Conservation (phyloP, 805 yeast species). For the Lipomyces starkeyi region DNA sequence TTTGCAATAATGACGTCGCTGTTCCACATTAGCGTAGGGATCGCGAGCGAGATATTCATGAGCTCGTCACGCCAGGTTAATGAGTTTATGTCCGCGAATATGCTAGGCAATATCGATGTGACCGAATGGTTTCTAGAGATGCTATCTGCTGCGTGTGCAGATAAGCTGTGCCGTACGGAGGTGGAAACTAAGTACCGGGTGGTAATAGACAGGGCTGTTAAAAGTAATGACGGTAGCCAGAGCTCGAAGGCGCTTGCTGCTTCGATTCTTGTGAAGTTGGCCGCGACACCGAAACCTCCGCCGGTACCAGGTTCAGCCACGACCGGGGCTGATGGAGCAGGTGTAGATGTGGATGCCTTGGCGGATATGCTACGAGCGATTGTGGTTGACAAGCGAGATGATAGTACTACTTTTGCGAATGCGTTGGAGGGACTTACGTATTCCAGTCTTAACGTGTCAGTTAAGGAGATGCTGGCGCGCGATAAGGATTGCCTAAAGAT, state of each 20-base stretch:
- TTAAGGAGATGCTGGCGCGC: slow-evolving; percentile 41
- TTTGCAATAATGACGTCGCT: slow-evolving; percentile 42
- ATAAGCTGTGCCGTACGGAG: slow-evolving; percentile 42
- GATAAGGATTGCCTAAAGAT: slow-evolving; percentile 36
- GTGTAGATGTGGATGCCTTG: slow-evolving; percentile 39
- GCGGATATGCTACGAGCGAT: slow-evolving; percentile 43
- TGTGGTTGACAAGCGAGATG: slow-evolving; percentile 27
- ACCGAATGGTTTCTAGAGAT: slow-evolving; percentile 42
- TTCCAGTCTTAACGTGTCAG: slow-evolving; percentile 44
- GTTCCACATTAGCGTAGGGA: slow-evolving; percentile 42
- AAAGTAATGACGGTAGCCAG: slow-evolving; percentile 31
- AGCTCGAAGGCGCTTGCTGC: slow-evolving; percentile 44
- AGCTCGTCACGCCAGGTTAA: slow-evolving; percentile 31
- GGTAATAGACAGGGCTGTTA: slow-evolving; percentile 39
- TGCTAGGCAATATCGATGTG: slow-evolving; percentile 38
- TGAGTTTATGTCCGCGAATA: slow-evolving; percentile 23
- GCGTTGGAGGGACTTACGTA: slow-evolving; percentile 49
- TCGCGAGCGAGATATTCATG: slow-evolving; percentile 42
- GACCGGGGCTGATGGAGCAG: slow-evolving; percentile 28
- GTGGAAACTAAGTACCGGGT: slow-evolving; percentile 40
- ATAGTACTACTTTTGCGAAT: slow-evolving; percentile 18
- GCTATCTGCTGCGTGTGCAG: slow-evolving; percentile 47
- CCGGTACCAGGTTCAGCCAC: slow-evolving; percentile 28
- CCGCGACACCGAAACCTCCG: slow-evolving; percentile 41
- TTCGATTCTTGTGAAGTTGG: slow-evolving; percentile 45